Conservation (phyloP, 441 rosid species). For the Syzygium syzygioides region DNA sequence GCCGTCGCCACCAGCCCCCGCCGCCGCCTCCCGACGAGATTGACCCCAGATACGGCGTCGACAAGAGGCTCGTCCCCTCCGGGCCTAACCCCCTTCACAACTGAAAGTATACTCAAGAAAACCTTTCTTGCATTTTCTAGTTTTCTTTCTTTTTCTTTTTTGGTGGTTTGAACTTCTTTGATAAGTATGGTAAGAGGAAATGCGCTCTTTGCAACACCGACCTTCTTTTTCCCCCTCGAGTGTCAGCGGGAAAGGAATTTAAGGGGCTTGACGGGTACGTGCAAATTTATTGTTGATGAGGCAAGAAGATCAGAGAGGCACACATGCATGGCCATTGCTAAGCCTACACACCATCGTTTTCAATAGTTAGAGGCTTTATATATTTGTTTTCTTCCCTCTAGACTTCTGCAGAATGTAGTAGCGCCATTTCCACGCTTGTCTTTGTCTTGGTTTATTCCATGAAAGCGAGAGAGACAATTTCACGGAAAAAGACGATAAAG, state of each 20-base stretch:
- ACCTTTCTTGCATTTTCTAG: not conserved
- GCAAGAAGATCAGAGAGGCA: not conserved
- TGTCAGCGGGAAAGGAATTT: not conserved
- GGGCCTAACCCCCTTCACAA: slow-evolving; percentile 96
- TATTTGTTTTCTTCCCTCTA: not conserved
- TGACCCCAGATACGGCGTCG: slow-evolving; percentile 74
- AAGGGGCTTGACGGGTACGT: not conserved
- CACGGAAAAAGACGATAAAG: not conserved
- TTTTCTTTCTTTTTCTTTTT: not conserved
- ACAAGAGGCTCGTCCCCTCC: slow-evolving; percentile 81
- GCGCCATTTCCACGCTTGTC: slow-evolving; percentile 47
- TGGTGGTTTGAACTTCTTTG: not conserved
- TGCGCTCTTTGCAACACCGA: not conserved
- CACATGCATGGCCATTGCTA: not conserved
- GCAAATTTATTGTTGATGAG: not conserved
- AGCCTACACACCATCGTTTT: not conserved
- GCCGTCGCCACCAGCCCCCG: slow-evolving; percentile 9
- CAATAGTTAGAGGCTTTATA: not conserved
- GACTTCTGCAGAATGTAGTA: not conserved
- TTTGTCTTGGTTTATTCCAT: slow-evolving; percentile 5
- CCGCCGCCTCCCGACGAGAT: slow-evolving; percentile 31
- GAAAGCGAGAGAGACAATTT: not conserved
- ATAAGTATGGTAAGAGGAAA: not conserved
- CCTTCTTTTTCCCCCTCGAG: not conserved
- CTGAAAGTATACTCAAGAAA: slow-evolving; percentile 14